Evolutionary conservation across 371 early-diverging fungal genomes (phyloP).

Genomic region (Zancudomyces culisetae): DNA sequence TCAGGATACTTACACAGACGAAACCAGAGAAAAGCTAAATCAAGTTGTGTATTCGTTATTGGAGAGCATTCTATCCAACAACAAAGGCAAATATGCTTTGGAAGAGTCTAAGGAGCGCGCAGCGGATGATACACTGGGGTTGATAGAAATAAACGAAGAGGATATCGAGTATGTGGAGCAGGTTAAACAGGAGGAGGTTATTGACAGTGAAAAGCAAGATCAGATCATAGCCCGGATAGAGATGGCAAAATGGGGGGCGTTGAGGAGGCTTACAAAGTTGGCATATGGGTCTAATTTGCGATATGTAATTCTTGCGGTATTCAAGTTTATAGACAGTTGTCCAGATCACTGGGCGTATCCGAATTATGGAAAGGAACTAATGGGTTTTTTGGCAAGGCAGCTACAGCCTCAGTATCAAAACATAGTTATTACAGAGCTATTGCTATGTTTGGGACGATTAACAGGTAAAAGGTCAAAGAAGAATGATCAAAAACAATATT

Average conservation of each 20-base stretch:
- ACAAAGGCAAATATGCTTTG: constrained; percentile 2
- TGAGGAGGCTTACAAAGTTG: constrained; percentile 10
- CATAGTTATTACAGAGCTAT: constrained; percentile 20
- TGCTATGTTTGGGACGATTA: constrained; percentile 8
- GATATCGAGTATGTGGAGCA: not conserved
- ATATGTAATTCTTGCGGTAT: constrained; percentile 13
- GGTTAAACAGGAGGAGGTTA: not conserved
- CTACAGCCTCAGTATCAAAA: constrained; percentile 22
- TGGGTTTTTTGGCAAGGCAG: constrained; percentile 8
- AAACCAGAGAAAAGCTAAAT: constrained; percentile 30
- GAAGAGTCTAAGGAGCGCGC: not conserved
- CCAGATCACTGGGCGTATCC: constrained; percentile 13
- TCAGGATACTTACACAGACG: constrained; percentile 29
- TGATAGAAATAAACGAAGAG: constrained; percentile 2
- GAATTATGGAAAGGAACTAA: constrained; percentile 10
- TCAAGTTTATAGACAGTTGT: constrained; percentile 13
- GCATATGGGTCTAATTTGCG: constrained; percentile 22
- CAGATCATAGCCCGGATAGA: constrained; percentile 6
- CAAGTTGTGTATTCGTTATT: constrained; percentile 37
- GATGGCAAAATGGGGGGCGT: constrained; percentile 12
- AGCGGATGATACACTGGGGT: constrained; percentile 5
- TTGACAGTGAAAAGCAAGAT: not conserved
- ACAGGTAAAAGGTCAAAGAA: too few species aligned
- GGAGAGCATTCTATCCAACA: constrained; percentile 4
- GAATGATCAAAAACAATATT: not conserved